Evolutionary conservation across 768 basidiomycete genomes (phyloP).

Genomic region (Termitomyces sp.): DNA sequence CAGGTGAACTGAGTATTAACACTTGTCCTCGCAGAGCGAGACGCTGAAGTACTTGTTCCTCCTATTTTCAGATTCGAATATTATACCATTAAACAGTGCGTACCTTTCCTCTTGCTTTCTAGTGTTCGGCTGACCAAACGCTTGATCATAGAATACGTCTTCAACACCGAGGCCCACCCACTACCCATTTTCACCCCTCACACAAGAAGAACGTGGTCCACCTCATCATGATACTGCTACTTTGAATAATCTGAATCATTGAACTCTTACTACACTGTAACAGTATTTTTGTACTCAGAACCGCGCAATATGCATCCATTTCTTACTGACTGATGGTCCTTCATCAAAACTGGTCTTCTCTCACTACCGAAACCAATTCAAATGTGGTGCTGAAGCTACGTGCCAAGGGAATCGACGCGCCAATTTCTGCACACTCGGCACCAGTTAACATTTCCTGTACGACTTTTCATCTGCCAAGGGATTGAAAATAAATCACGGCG

Average conservation of each 20-base stretch:
- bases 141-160: constrained; percentile 64
- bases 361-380: too few species aligned
- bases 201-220: constrained; percentile 15
- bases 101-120: neutral
- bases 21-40: constrained; percentile 59
- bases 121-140: neutral
- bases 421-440: too few species aligned
- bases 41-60: constrained; percentile 92
- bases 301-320: neutral
- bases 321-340: neutral
- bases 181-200: constrained; percentile 32
- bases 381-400: too few species aligned
- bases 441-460: too few species aligned
- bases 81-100: constrained; percentile 76
- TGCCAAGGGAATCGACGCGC: too few species aligned
- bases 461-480: too few species aligned
- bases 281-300: neutral
- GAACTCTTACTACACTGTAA: neutral
- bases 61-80: constrained; percentile 74
- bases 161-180: constrained; percentile 81
- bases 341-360: too few species aligned
- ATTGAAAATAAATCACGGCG: too few species aligned
- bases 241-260: too few species aligned
- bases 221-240: constrained; percentile 2
- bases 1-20: neutral